Evolutionary conservation across 371 early-diverging fungal species (phyloP).

Genomic region (Sporodiniella umbellata): DNA sequence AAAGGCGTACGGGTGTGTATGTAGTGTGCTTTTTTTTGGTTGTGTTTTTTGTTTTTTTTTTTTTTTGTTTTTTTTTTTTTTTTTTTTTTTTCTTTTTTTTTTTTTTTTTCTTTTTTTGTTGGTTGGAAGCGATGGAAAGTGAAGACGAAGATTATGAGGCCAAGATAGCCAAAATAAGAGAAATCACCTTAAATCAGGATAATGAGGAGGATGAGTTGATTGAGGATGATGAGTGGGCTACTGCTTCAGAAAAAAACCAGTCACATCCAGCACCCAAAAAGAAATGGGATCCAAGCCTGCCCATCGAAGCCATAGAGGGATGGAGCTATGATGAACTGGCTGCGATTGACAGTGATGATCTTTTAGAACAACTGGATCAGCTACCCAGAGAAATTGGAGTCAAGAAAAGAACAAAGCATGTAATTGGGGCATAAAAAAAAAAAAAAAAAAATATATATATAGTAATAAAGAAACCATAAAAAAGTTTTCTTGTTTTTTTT

Average conservation of each 20-base stretch:
- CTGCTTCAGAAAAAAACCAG: not conserved
- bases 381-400: no score
- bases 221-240: not conserved
- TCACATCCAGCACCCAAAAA: not conserved
- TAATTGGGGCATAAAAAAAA: no score
- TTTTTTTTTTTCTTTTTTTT: not conserved
- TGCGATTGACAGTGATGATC: constrained; percentile 27
- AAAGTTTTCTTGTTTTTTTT: no score
- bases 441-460: no score
- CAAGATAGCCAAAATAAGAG: not conserved
- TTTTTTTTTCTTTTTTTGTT: not conserved
- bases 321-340: constrained; percentile 6
- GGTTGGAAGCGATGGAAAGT: no score
- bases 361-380: constrained; percentile 20
- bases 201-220: not conserved
- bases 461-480: no score
- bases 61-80: not conserved
- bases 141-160: no score
- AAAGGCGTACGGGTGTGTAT: no score
- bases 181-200: not conserved
- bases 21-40: no score
- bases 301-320: not conserved
- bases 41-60: no score
- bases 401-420: no score
- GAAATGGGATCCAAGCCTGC: not conserved